These are phyloP conservation scores for Calycina herbarum DNA, from an alignment of 2,329 filamentous ascomycete species.

Conservation along the genomic window DNA sequence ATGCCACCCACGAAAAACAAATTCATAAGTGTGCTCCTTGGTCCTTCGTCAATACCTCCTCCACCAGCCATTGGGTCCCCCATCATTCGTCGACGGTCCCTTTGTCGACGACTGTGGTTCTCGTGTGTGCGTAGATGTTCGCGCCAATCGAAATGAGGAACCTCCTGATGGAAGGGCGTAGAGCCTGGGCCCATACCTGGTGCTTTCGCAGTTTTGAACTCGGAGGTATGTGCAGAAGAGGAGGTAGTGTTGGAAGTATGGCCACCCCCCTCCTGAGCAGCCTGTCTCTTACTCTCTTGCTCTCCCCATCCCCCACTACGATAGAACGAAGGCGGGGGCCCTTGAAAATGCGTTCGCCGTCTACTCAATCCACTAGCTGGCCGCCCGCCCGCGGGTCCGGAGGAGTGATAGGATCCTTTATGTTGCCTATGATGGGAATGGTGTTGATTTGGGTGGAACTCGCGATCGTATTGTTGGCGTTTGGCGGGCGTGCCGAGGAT, in stretches of 20 bases:
- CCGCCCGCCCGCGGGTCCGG: conserved; percentile 68
- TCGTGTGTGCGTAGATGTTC: conserved; percentile 73
- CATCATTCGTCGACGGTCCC: conserved; percentile 22
- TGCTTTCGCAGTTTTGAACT: conserved; percentile 38
- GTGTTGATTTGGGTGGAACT: conserved; percentile 47
- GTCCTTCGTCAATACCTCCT: conserved; percentile 23
- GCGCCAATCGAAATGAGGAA: conserved; percentile 76
- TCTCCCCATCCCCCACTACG: conserved; percentile 75
- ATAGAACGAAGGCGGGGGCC: conserved; percentile 89
- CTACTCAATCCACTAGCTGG: conserved; percentile 79
- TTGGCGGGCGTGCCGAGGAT: conserved; percentile 71
- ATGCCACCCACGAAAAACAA: conserved; percentile 46
- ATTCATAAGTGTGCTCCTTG: conserved; percentile 29
- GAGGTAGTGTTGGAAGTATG: neutral
- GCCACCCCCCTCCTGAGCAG: conserved; percentile 44
- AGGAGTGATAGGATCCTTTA: conserved; percentile 55
- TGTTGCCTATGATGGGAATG: conserved; percentile 23
- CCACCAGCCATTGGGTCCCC: conserved; percentile 26
- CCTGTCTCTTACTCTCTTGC: conserved; percentile 58
- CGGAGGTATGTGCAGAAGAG: neutral
- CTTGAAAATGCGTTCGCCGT: conserved; percentile 73
- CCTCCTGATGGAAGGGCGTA: conserved; percentile 45
- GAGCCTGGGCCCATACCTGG: conserved; percentile 41
- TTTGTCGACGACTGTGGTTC: conserved; percentile 39
- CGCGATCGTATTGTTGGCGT: conserved; percentile 78